Evolutionary conservation across 139 green algal species (phyloP), one percentile per base, ranked within the genome.

Genomic region (Closterium sp.): DNA sequence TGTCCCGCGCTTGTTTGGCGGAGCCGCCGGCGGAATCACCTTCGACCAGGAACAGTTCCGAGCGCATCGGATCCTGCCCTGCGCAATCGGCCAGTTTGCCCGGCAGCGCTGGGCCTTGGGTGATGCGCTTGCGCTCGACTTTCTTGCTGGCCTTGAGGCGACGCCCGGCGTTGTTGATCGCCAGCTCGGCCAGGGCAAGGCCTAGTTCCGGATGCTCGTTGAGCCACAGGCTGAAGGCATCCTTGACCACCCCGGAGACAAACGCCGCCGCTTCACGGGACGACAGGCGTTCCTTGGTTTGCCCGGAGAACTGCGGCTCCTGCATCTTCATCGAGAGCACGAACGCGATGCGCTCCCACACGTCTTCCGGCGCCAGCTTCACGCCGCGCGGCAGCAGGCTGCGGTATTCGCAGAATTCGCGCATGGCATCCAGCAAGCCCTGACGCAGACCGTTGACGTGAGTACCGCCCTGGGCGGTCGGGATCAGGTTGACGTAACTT

Each of bases 11-110:
- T 94, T 98, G 97, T 94, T 99, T 99, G 33, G 97, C 96, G 90
- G 94, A 97, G 85, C 98, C 98, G 2, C 98, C 98, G 84, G 96
- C 92, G 55, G 96, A 98, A 95, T 99, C 97, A 1, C 98, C 98
- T 94, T 99, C 98, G 33, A 99, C 98, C 0, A 99, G 90, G 94
- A 99, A 99, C 23, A 99, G 97, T 94, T 99, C 98, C 7, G 64
- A 87, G 2, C 81, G 33, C 8, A 84, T 81, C 3, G 86, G 64
- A 34, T 93, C 38, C 23, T 23, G n/a, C 21, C 90, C 95, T 2
- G 95, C 95, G 96, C 97, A 99, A 95, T 99, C 98, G 1, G 97
- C 97, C 87, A 99, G 96, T 96, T 99, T 99, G 33, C 98, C 98
- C 0, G 97, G 97, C 92, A 99, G 97, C 36, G 95, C 97, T 69